Percentiles rank a stretch among this genome's conserved stretches.
phyloP scores from a whole-genome alignment of 202 grass and related monocot species.

The Saccharum hybrid region DNA sequence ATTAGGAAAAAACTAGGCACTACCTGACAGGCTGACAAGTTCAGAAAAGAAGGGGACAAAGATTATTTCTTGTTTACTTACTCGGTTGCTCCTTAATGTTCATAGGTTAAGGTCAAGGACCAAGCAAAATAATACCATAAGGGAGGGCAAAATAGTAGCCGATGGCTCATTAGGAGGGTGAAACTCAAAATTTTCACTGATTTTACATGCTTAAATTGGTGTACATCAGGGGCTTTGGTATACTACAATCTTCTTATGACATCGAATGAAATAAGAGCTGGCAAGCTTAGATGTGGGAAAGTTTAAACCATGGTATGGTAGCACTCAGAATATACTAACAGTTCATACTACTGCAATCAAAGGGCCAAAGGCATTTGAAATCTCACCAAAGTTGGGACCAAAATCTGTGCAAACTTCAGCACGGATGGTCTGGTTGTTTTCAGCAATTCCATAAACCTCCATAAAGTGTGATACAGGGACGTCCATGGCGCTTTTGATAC shows the following conservation, averaged over 20 bases:
- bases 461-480: slow-evolving; percentile 57
- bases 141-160: background rate
- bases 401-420: slow-evolving; percentile 89
- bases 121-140: background rate
- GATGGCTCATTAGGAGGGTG: background rate
- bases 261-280: slow-evolving; percentile 30
- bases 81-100: background rate
- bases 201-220: background rate
- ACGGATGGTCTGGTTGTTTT: slow-evolving; percentile 63
- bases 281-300: background rate
- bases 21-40: slow-evolving; percentile 8
- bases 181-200: background rate
- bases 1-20: background rate
- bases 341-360: background rate
- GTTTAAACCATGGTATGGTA: background rate
- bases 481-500: slow-evolving; percentile 56
- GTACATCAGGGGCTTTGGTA: background rate
- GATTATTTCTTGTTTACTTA: background rate
- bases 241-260: background rate
- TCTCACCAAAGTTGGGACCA: slow-evolving; percentile 75
- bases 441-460: slow-evolving; percentile 86
- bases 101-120: background rate
- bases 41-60: slow-evolving; percentile 1
- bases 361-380: slow-evolving; percentile 14
- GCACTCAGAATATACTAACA: slow-evolving; percentile 26